Base-by-base conservation (phyloP, 441 rosid species). In the Populus tomentosa region DNA sequence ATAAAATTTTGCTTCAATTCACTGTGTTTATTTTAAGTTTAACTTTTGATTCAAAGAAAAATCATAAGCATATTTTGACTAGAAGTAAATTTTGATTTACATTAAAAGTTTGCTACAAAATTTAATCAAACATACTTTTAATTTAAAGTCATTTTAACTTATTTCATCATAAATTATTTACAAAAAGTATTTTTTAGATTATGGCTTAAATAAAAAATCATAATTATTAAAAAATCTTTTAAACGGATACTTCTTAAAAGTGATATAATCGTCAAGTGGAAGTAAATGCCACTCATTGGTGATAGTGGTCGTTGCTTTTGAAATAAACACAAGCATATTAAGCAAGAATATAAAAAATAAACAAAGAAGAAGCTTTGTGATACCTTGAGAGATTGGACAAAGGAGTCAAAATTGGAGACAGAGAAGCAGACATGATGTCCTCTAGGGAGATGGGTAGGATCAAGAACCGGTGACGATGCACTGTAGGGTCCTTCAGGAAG, bases 401-500 rank as follows among this genome's bases (percentile, higher is more conserved):
- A 89, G 59, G 93, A 81, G 33, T 91, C 95, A 78, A 91, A 91
- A 80, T 92, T 84, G 73, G 95, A 77, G 82, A 90, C 86, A 23
- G 91, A 76, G 91, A 94, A 85, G 88, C 98, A 90, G 85, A 94
- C 80, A 75, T 94, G 98, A 76, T 91, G 98, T 72, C 97, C 93
- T 76, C 90, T 71, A 65, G 90, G 88, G 67, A 94, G 92, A 82
- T 93, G 88, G 84, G 87, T 83, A 71, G 94, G 95, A 78, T 93
- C 93, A 8, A 62, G 80, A 76, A 87, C 84, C 0, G 93, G 84
- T 0, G 93, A 81, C 16, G 84, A 64, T 64, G 97, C 86, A 78
- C 95, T 90, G 83, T 80, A 93, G 5, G 98, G 98, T 53, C 97
- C 87, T 82, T 94, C 97, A 0, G 97, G 97, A 64, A 94, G 95